phyloP scores from a whole-genome alignment of 1,284 basidiomycete genomes.

The Xanthoconium separans region DNA sequence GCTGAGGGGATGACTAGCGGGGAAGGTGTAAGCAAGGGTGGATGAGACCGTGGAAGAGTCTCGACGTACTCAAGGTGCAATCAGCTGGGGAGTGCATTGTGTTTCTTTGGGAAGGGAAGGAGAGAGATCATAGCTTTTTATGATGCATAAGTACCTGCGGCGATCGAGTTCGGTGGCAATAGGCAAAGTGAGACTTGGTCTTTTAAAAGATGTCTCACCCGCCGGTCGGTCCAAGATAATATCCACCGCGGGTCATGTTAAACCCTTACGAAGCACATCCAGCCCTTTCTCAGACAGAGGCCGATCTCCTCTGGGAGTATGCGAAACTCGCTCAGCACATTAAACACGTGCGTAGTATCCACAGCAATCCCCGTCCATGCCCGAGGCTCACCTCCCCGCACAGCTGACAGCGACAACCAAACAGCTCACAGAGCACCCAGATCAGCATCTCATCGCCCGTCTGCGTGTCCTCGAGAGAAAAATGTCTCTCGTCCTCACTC shows the following conservation, averaged over 20 bases:
- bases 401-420: slow-evolving; percentile 62
- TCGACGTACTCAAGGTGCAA: slow-evolving; percentile 65
- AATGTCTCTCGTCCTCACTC: slow-evolving; percentile 90
- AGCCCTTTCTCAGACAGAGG: slow-evolving; percentile 58
- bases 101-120: too few species aligned
- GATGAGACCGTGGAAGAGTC: not conserved
- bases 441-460: slow-evolving; percentile 72
- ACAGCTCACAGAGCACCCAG: slow-evolving; percentile 65
- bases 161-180: not conserved
- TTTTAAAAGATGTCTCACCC: too few species aligned
- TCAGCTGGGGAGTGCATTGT: slow-evolving; percentile 40
- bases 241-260: not conserved
- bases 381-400: too few species aligned
- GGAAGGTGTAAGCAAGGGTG: not conserved
- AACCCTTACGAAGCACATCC: slow-evolving; percentile 73
- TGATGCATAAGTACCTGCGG: not conserved
- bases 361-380: not conserved
- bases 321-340: slow-evolving; percentile 71
- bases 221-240: slow-evolving; percentile 1
- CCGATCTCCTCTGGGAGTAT: slow-evolving; percentile 79
- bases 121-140: not conserved
- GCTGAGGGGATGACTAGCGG: slow-evolving; percentile 51
- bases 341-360: slow-evolving; percentile 52
- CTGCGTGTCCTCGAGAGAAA: slow-evolving; percentile 87
- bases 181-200: not conserved